Percentiles rank a stretch among this genome's conserved stretches.
These are phyloP conservation scores for Backusella westeae DNA, from an alignment of 192 early-diverging fungal species.

Conservation along the genomic window DNA sequence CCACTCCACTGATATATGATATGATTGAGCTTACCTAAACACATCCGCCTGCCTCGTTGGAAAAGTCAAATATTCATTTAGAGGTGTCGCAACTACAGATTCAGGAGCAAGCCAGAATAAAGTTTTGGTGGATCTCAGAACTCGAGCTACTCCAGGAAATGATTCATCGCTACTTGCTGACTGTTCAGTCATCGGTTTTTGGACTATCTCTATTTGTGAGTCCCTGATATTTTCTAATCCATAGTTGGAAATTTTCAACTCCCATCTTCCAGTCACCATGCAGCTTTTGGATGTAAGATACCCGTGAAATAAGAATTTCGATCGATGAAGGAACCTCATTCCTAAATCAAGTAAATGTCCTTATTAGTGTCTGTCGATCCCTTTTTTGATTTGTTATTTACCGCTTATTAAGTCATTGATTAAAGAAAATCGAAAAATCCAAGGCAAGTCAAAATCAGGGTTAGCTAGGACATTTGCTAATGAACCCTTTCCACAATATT, in stretches of 20 bases:
- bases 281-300: slow-evolving; percentile 40
- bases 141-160: background rate
- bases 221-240: slow-evolving; percentile 36
- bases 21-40: slow-evolving; percentile 27
- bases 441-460: slow-evolving; percentile 39
- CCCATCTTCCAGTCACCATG: slow-evolving; percentile 42
- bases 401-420: slow-evolving; percentile 40
- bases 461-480: slow-evolving; percentile 39
- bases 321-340: slow-evolving; percentile 47
- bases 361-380: background rate
- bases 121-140: slow-evolving; percentile 7
- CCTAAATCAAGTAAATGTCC: slow-evolving; percentile 1
- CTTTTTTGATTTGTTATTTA: background rate
- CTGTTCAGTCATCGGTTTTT: background rate
- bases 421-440: slow-evolving; percentile 46
- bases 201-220: slow-evolving; percentile 16
- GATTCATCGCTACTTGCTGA: background rate
- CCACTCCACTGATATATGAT: background rate
- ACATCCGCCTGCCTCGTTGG: slow-evolving; percentile 37
- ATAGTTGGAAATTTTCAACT: slow-evolving; percentile 44
- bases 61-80: slow-evolving; percentile 22
- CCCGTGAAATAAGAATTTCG: slow-evolving; percentile 41
- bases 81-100: slow-evolving; percentile 20
- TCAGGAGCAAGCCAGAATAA: slow-evolving; percentile 41
- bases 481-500: slow-evolving; percentile 42